These are phyloP conservation scores for Trichoderma gracile DNA, from an alignment of 2,329 filamentous ascomycete species.

Conservation along the genomic window DNA sequence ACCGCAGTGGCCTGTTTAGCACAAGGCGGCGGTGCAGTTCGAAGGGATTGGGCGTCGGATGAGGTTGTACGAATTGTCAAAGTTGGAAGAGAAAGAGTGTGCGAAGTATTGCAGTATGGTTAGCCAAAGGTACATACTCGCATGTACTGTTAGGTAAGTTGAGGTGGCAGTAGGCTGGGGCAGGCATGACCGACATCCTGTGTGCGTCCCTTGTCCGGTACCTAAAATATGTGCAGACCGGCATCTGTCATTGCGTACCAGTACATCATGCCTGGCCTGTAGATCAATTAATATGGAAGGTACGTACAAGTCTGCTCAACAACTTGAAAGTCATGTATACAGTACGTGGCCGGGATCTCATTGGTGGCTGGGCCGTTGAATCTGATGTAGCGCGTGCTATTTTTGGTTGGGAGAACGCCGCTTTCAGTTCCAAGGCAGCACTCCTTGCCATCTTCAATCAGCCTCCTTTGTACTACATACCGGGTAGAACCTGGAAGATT, in stretches of 20 bases:
- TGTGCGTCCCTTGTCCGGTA: not conserved
- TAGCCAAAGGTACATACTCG: no score
- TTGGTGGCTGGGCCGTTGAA: not conserved
- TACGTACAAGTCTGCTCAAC: not conserved
- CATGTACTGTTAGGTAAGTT: not conserved
- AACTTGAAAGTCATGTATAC: not conserved
- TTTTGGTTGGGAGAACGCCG: no score
- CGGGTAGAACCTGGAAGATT: no score
- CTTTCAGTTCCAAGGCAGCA: not conserved
- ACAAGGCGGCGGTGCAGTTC: not conserved
- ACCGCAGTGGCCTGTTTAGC: constrained; percentile 7
- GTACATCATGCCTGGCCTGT: not conserved
- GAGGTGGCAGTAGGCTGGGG: not conserved
- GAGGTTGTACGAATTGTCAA: not conserved
- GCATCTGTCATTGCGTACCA: not conserved
- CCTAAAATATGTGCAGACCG: not conserved
- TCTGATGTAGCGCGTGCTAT: no score
- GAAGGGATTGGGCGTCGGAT: not conserved
- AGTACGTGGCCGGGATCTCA: not conserved
- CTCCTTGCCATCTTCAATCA: not conserved
- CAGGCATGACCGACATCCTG: not conserved
- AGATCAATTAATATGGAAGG: no score
- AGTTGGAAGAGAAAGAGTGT: not conserved
- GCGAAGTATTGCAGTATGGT: not conserved
- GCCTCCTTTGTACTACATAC: no score